Evolutionary conservation across 2,329 filamentous ascomycete genomes (phyloP), one percentile per base, ranked within the genome.

Genomic region (Neopestalotiopsis sp.): DNA sequence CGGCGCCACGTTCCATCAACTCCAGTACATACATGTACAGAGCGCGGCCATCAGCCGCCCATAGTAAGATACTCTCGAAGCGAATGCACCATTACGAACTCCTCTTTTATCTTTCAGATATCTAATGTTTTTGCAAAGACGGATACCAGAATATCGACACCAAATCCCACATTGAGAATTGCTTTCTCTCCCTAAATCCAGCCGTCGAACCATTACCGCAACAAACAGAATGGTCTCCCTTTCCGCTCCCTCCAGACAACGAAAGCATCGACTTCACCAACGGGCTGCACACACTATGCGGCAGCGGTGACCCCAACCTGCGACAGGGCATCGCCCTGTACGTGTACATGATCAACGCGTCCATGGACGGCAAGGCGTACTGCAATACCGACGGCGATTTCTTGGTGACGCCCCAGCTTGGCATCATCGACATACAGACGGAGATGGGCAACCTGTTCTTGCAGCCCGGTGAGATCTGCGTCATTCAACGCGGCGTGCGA

Each of bases 341-440:
- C 64, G 32, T 66, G n/a, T 66, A 66, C 64, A 34, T 58, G 28
- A n/a, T 34, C 42, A 66, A 66, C 45, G 79, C 72, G 81, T 81
- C 70, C 74, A 82, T 13, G 64, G 30, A 30, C 57, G 85, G 87
- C 63, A 84, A 88, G 70, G 89, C 90, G 0, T 92, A 92, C 77
- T 91, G 91, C 81, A 90, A 87, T 17, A 88, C 89, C 0, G 88
- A 90, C 71, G 88, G 88, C 1, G 88, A 90, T 73, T 88, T 88
- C 68, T 74, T 89, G 62, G 88, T 90, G 71, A 86, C 89, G 30
- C 84, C 87, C 12, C 88, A 89, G 75, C 84, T 88, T 70, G 88
- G 88, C 7, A 82, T 83, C 38, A 77, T 90, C 58, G 86, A 89
- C 71, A 88, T 90, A 69, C 83, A 86, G 75, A 90, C 88, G 0